Evolutionary conservation across 495 filamentous ascomycete species (phyloP).

Genomic region (Venustampulla echinocandica): DNA sequence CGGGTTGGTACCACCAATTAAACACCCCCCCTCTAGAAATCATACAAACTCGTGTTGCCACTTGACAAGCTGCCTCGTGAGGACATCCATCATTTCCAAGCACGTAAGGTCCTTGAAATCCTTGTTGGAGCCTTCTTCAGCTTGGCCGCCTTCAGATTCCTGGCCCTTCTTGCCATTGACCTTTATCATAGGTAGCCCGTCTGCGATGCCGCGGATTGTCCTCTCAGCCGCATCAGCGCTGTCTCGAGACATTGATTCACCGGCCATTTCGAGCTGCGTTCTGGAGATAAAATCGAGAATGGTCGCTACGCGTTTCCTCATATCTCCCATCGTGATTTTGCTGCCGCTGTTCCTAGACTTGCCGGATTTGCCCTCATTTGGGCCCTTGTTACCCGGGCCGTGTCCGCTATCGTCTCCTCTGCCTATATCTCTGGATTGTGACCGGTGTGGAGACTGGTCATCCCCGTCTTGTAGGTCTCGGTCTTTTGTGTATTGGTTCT

Average conservation of each 20-base stretch:
- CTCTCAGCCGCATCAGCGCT: slow-evolving; percentile 11
- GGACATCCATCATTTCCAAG: slow-evolving; percentile 74
- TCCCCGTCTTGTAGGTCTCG: slow-evolving; percentile 48
- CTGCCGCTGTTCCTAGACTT: slow-evolving; percentile 38
- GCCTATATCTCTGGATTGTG: slow-evolving; percentile 54
- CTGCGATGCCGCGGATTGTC: slow-evolving; percentile 15
- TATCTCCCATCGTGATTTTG: slow-evolving; percentile 81
- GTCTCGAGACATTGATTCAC: slow-evolving; percentile 26
- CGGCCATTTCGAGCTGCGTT: slow-evolving; percentile 84
- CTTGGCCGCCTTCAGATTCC: not conserved
- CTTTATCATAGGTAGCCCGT: slow-evolving; percentile 26
- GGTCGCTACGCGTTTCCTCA: slow-evolving; percentile 73
- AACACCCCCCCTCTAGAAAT: no score
- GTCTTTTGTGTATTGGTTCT: slow-evolving; percentile 82
- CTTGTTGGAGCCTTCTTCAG: slow-evolving; percentile 2
- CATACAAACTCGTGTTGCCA: slow-evolving; percentile 57
- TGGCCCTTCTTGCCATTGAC: slow-evolving; percentile 27
- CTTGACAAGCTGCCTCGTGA: slow-evolving; percentile 65
- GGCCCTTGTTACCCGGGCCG: slow-evolving; percentile 16
- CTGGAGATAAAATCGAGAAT: slow-evolving; percentile 87
- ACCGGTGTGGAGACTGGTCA: slow-evolving; percentile 55
- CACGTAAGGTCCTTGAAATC: slow-evolving; percentile 61
- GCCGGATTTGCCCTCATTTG: slow-evolving; percentile 24
- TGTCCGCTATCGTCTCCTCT: slow-evolving; percentile 19
- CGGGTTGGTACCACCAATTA: no score